Percentiles rank a stretch among this genome's conserved stretches.
These are phyloP conservation scores for Sugiyamaella qingdaonensis DNA, from an alignment of 805 yeast genomes.

Conservation along the genomic window DNA sequence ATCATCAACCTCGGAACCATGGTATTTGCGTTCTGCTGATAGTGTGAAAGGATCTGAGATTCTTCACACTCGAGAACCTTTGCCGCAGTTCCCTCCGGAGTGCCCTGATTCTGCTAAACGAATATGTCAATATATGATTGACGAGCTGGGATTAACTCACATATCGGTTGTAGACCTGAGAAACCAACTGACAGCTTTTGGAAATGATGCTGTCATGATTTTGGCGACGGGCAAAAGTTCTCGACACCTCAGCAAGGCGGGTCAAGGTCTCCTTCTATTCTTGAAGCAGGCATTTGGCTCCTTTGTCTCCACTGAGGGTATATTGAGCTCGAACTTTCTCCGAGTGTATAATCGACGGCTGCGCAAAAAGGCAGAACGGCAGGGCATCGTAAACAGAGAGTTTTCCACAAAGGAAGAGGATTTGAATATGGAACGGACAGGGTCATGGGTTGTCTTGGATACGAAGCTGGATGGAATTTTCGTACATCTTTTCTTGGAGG, in stretches of 20 bases:
- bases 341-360: conserved; percentile 50
- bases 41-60: conserved; percentile 8
- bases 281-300: conserved; percentile 50
- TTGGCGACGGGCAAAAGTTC: conserved; percentile 73
- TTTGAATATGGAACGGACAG: conserved; percentile 36
- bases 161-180: conserved; percentile 62
- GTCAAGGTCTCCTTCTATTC: conserved; percentile 50
- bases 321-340: conserved; percentile 53
- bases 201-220: conserved; percentile 47
- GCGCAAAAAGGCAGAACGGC: conserved; percentile 48
- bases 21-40: conserved; percentile 23
- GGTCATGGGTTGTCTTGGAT: conserved; percentile 82
- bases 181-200: conserved; percentile 36
- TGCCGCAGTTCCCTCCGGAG: conserved; percentile 57
- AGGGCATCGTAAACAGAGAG: conserved; percentile 45
- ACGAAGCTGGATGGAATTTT: conserved; percentile 57
- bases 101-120: conserved; percentile 51
- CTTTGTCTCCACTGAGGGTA: conserved; percentile 64
- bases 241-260: conserved; percentile 70
- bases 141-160: conserved; percentile 63
- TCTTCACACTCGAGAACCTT: conserved; percentile 17
- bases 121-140: conserved; percentile 45
- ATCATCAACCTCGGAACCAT: conserved; percentile 9
- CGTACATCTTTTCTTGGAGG: conserved; percentile 69
- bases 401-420: conserved; percentile 41